Evolutionary conservation across 2,329 filamentous ascomycete species (phyloP), one percentile per base, ranked within the genome.

Genomic region (Penicillium sclerotigenum): DNA sequence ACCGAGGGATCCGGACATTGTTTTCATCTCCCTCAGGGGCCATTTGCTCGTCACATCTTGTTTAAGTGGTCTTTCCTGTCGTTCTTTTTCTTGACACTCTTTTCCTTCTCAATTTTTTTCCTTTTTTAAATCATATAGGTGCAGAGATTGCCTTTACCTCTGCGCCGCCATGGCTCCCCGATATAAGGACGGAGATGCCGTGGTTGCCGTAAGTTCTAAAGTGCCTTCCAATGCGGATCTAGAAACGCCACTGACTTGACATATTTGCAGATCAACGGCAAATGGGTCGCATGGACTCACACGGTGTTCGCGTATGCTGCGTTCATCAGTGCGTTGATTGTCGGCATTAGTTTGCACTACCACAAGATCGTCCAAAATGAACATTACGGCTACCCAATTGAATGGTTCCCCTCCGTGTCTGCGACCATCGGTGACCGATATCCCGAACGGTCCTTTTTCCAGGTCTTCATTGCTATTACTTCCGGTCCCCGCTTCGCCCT

Each of bases 281-380:
- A 88, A 81, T 97, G 90, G 90, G 81, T 99, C 63, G 90, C 91
- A 57, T 96, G 89, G 84, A 76, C 85, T 62, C 94, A 99, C 77
- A 99, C 94, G 9, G 75, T 81, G 46, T 79, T 90, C 65, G 94
- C 91, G 57, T 97, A 96, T 74, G 58, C 72, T 37, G 92, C 93
- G 55, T 97, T 97, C 71, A 62, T 96, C 61, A 91, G 90, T 71
- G 93, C 93, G 57, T 80, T 97, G 63, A 73, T 93, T 54, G 86
- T 96, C 59, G 93, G 93, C 63, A 80, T 87, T 54, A 83, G 81
- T 53, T 82, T 99, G 47, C 94, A 99, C 77, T 97, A 94, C 78
- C 84, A 89, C 71, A 99, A 99, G 80, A 99, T 99, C 65, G 94
- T 99, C 54, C 82, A 97, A 76, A 99, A 99, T 76, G 91, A 99